Conservation (phyloP, 2,329 filamentous ascomycete genomes). For the Claviceps digitariae region DNA sequence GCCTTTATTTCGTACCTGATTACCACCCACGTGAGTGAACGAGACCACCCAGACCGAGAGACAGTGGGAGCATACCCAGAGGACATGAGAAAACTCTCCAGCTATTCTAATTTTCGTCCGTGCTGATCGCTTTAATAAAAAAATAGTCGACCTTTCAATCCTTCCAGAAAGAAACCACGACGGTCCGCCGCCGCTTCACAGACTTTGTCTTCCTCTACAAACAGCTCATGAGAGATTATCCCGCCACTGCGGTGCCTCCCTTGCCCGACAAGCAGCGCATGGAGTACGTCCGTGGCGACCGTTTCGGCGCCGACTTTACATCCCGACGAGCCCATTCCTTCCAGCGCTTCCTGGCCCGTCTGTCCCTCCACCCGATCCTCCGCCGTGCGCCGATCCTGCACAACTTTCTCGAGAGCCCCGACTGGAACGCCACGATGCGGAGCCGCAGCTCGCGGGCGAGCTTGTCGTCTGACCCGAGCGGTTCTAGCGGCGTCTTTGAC, state of each 20-base stretch:
- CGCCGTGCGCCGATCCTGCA: slow-evolving; percentile 72
- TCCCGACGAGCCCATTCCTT: slow-evolving; percentile 76
- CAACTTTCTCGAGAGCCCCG: slow-evolving; percentile 78
- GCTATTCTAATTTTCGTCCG: neutral
- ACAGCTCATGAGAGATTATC: slow-evolving; percentile 73
- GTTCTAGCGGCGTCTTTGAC: slow-evolving; percentile 68
- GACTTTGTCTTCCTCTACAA: slow-evolving; percentile 97
- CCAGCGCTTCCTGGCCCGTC: slow-evolving; percentile 75
- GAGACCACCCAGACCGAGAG: neutral
- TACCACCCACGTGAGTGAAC: slow-evolving; percentile 58
- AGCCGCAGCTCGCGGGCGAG: slow-evolving; percentile 55
- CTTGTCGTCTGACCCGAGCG: slow-evolving; percentile 29
- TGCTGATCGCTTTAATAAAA: too few species aligned
- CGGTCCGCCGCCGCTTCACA: slow-evolving; percentile 82
- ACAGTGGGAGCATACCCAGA: neutral
- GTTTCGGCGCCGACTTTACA: slow-evolving; percentile 90
- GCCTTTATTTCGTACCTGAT: slow-evolving; percentile 93
- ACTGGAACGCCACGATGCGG: slow-evolving; percentile 96
- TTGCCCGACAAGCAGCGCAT: slow-evolving; percentile 98
- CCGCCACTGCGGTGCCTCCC: slow-evolving; percentile 83
- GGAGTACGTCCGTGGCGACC: slow-evolving; percentile 93
- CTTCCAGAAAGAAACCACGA: slow-evolving; percentile 70
- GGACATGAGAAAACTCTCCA: neutral
- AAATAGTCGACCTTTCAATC: slow-evolving; percentile 79
- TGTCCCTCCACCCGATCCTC: slow-evolving; percentile 79